phyloP scores from a whole-genome alignment of 2,329 filamentous ascomycete species.

The Metarhizium sp. region DNA sequence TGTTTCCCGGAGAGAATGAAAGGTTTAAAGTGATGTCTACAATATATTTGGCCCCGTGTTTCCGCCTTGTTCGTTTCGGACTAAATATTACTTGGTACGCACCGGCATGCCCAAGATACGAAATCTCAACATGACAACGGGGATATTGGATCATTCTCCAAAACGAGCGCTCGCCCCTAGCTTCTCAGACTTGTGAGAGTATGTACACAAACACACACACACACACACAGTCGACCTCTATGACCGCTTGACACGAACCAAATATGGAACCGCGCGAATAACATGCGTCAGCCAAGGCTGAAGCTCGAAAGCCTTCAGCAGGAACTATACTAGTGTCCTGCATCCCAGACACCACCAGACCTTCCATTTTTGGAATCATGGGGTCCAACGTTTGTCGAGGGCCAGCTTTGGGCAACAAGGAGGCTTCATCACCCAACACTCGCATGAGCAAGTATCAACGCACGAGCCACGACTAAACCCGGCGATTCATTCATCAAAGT shows the following conservation, averaged over 20 bases:
- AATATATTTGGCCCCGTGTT: too few relatives aligned
- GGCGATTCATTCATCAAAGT: background rate
- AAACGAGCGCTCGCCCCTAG: too few relatives aligned
- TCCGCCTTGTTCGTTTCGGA: too few relatives aligned
- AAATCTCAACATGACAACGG: too few relatives aligned
- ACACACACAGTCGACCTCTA: background rate
- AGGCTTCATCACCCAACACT: background rate
- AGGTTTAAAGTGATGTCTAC: too few relatives aligned
- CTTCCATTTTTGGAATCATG: too few relatives aligned
- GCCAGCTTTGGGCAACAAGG: background rate
- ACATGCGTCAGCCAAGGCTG: background rate
- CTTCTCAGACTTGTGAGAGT: too few relatives aligned
- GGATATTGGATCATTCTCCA: too few relatives aligned
- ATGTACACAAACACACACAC: too few relatives aligned
- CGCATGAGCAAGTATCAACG: background rate
- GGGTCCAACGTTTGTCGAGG: background rate
- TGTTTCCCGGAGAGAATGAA: too few relatives aligned
- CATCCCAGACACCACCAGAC: background rate
- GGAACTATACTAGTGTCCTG: background rate
- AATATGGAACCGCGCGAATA: background rate
- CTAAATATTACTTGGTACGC: too few relatives aligned
- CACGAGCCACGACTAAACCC: background rate
- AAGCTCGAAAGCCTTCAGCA: background rate
- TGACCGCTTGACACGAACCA: background rate
- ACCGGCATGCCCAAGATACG: too few relatives aligned